Evolutionary conservation across 345 rosid species (phyloP).

Genomic region (Carallia brachiata): DNA sequence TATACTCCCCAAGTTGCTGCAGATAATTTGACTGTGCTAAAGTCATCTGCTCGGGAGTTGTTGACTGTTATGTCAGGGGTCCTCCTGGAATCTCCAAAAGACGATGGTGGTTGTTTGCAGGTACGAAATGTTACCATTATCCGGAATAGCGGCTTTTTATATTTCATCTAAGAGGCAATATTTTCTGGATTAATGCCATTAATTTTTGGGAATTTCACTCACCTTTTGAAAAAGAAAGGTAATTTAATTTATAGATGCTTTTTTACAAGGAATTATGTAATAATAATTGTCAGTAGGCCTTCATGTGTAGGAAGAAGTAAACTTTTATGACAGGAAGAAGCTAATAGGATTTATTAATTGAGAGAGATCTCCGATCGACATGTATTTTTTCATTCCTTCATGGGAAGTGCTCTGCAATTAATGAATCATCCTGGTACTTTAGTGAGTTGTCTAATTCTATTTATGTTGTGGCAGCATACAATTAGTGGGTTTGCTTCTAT

Average conservation of each 20-base stretch:
- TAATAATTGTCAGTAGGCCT: no score
- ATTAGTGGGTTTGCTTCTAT: slow-evolving; percentile 75
- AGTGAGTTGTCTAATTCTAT: slow-evolving; percentile 1
- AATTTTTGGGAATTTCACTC: no score
- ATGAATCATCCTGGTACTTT: not conserved
- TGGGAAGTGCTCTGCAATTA: not conserved
- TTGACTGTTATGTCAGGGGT: slow-evolving; percentile 60
- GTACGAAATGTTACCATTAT: slow-evolving; percentile 30
- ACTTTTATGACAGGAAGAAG: no score
- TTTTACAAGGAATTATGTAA: no score
- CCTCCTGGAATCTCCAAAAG: slow-evolving; percentile 63
- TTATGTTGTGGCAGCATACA: slow-evolving; percentile 55
- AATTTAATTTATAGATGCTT: no score
- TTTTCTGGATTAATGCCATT: no score
- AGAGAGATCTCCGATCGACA: not conserved
- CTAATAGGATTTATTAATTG: not conserved
- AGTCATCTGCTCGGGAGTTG: slow-evolving; percentile 57
- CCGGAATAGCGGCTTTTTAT: no score
- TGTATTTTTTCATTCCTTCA: not conserved
- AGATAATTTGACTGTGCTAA: slow-evolving; percentile 56
- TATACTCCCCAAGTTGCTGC: slow-evolving; percentile 55
- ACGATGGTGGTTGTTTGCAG: slow-evolving; percentile 93
- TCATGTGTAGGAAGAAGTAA: no score
- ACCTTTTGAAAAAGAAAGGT: no score
- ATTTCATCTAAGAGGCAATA: no score